A percentile compares a stretch with the other conserved stretches of the same genome.
Evolutionary conservation across 352 stramenopile species (phyloP).

Genomic region (Globisporangium acanthophoron): DNA sequence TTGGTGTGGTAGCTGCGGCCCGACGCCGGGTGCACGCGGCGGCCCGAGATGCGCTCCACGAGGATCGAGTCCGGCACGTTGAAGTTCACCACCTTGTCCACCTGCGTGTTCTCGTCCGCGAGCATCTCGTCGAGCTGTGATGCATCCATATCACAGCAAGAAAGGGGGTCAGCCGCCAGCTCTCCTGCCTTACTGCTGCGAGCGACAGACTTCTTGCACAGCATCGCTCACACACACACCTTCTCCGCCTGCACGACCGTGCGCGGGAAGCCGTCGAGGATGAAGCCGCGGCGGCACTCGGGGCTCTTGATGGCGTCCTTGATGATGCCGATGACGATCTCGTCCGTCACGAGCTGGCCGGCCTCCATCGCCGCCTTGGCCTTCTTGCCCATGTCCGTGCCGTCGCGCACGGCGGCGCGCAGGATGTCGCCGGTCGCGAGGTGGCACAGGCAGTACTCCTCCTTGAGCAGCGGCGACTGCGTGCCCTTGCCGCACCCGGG

Average conservation of each 20-base stretch:
- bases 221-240: constrained; percentile 19
- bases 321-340: constrained; percentile 99
- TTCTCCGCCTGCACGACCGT: constrained; percentile 97
- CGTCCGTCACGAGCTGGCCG: constrained; percentile 92
- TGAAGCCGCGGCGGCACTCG: constrained; percentile 98
- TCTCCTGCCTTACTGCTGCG: neutral
- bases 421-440: constrained; percentile 99
- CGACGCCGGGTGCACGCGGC: constrained; percentile 93
- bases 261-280: constrained; percentile 99
- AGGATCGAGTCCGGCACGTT: constrained; percentile 94
- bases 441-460: constrained; percentile 97
- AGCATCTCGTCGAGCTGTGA: constrained; percentile 95
- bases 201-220: neutral
- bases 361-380: constrained; percentile 98
- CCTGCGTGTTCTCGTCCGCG: constrained; percentile 74
- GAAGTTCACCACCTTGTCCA: constrained; percentile 94
- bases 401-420: constrained; percentile 92
- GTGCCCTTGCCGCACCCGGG: constrained; percentile 98
- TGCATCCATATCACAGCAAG: neutral
- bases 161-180: neutral
- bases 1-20: constrained; percentile 97
- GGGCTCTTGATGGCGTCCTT: constrained; percentile 96
- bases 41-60: constrained; percentile 95
- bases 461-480: constrained; percentile 97
- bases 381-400: constrained; percentile 97